Percentiles rank a stretch among this genome's conserved stretches.
These are phyloP conservation scores for maize (Zea mays) DNA, from an alignment of 176 grass and related monocot genomes.

Conservation along the genomic window Zm-B73-REFERENCE-NAM-5.0 NC_050103.1:156079501-156080000, in stretches of 20 bases:
- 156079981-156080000: slow-evolving; percentile 16
- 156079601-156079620: slow-evolving; percentile 5
- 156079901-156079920: not conserved
- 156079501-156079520: slow-evolving; percentile 8
- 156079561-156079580: not conserved
- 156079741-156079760: slow-evolving; percentile 21
- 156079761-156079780: not conserved
- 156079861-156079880: no score
- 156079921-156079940: not conserved
- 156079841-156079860: no score
- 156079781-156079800: not conserved
- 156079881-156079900: not conserved
- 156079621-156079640: slow-evolving; percentile 28
- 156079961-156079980: slow-evolving; percentile 3
- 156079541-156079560: slow-evolving; percentile 16
- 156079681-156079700: slow-evolving; percentile 17
- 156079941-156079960: not conserved
- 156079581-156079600: slow-evolving; percentile 33
- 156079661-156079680: slow-evolving; percentile 4
- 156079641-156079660: slow-evolving; percentile 34
- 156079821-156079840: not conserved
- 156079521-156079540: not conserved
- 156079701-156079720: slow-evolving; percentile 22
- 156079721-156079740: slow-evolving; percentile 2
- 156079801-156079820: slow-evolving; percentile 2